Base-by-base conservation (phyloP, 352 stramenopile genomes). In the Phytophthora nicotianae region DNA sequence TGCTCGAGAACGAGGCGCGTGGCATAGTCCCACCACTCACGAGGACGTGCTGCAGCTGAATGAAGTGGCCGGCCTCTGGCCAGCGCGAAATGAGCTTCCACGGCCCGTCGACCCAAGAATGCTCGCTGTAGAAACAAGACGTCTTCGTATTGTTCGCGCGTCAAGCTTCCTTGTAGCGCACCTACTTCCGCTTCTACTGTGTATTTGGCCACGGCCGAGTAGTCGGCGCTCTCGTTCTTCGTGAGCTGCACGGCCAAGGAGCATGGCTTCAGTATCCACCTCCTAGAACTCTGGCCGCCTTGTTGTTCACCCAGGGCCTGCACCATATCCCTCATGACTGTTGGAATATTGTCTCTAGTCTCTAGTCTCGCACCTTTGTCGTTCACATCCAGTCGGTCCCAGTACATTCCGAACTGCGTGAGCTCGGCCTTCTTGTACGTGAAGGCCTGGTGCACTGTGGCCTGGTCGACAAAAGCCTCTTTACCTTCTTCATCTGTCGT, bases 21-120 rank as follows among this genome's bases (percentile, higher is more conserved):
- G 0, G 76, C 77, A 41, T 92, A 93, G 55, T 93, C 83, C 86
- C 86, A 95, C 86, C 86, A 95, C 48, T 84, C 84, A 8, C 69
- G 61, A 9, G 83, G 81, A 0, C 71, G 69, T 10, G 55, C 60
- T 3, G 37, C 65, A 6, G 79, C 65, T 23, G 52, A 50, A 20
- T 89, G 79, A 29, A 91, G 77, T 40, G 86, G 86, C 4, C 83
- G 62, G 46, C 82, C 73, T 32, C 81, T 77, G 5, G 73, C 77
- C 40, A 77, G 47, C n/a, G 81, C 62, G n/a, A 92, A 89, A 49
- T 90, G 82, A 8, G 75, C 62, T 50, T 93, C 86, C 4, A 95
- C 79, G 1, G 77, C 82, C 3, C 72, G 65, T 10, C 86, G 75
- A 0, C 81, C 73, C 4, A 77, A 41, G 50, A 95, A 93, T 21